phyloP scores from a whole-genome alignment of 768 basidiomycete genomes.

The Lentinus brumalis region DNA sequence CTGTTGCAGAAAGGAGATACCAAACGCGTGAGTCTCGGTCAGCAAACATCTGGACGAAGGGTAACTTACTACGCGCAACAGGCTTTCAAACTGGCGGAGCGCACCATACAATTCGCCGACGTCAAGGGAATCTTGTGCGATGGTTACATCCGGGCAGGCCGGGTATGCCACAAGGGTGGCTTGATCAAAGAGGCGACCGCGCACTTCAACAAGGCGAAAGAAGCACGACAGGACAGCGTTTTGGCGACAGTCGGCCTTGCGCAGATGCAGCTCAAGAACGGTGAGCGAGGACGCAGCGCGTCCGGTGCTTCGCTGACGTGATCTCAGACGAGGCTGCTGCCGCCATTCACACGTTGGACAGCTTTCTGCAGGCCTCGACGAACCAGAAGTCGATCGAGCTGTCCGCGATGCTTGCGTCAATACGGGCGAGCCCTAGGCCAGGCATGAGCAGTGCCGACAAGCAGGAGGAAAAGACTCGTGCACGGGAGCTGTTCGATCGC shows the following conservation, averaged over 20 bases:
- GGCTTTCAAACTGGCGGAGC: constrained; percentile 92
- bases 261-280: constrained; percentile 82
- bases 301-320: neutral
- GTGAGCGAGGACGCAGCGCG: constrained; percentile 42
- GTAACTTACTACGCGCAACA: constrained; percentile 30
- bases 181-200: constrained; percentile 62
- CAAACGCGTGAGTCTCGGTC: constrained; percentile 47
- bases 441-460: constrained; percentile 77
- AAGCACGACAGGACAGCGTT: constrained; percentile 73
- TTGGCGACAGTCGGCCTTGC: constrained; percentile 84
- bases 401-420: constrained; percentile 83
- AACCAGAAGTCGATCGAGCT: constrained; percentile 75
- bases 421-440: constrained; percentile 81
- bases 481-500: constrained; percentile 82
- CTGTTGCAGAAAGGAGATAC: constrained; percentile 72
- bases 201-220: constrained; percentile 66
- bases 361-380: constrained; percentile 66
- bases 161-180: constrained; percentile 77
- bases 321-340: constrained; percentile 76
- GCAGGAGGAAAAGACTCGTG: constrained; percentile 66
- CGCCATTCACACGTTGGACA: constrained; percentile 85
- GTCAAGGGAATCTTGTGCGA: constrained; percentile 83
- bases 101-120: constrained; percentile 93
- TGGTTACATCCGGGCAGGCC: constrained; percentile 81
- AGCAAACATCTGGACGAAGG: no score